Evolutionary conservation across 108 stramenopile species (phyloP), one percentile per base, ranked within the genome.

Genomic region (Cyclostephanos tholiformis): DNA sequence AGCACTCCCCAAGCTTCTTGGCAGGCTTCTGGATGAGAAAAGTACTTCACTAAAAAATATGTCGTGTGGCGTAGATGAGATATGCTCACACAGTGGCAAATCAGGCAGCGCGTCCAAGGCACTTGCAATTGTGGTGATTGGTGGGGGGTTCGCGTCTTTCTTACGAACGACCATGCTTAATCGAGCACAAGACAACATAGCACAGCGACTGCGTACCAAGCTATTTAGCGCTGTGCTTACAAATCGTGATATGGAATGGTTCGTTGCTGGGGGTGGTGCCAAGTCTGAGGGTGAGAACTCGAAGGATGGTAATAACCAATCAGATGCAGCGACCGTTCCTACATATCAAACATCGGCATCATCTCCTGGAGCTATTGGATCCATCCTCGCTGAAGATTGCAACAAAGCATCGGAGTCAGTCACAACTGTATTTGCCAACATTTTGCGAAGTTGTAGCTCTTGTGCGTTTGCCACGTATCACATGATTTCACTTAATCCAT

Each of bases 101-200:
- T 62, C 79, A 6, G 56, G 57, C 17, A 68, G 74, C 29, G 76
- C 79, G 4, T 76, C 72, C 59, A 81, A 69, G 52, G 74, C 84
- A 14, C 66, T 85, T 12, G 71, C 72, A 58, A n/a, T 87, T 53
- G 85, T 95, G 13, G 85, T 89, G 36, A 59, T 93, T 23, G 83
- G 86, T 13, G 94, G 94, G 48, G 94, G 94, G n/a, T 38, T 87
- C 19, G 88, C 91, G 4, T 91, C 90, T 52, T 92, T 91, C 60
- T 44, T 89, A 51, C 79, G 94, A 41, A 95, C 91, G 10, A 80
- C 81, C 5, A 79, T 84, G 77, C 63, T 95, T 65, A 88, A 90
- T 67, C 79, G 79, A 62, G 86, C 90, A 16, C 77, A 92, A 72
- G 88, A 90, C 64, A 81, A 60, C 63, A 90, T 92, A 44, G 87